Percentiles rank a stretch among this genome's conserved stretches.
These are phyloP conservation scores for Stagonosporopsis rhizophila DNA, from an alignment of 2,329 filamentous ascomycete species.

Conservation along the genomic window DNA sequence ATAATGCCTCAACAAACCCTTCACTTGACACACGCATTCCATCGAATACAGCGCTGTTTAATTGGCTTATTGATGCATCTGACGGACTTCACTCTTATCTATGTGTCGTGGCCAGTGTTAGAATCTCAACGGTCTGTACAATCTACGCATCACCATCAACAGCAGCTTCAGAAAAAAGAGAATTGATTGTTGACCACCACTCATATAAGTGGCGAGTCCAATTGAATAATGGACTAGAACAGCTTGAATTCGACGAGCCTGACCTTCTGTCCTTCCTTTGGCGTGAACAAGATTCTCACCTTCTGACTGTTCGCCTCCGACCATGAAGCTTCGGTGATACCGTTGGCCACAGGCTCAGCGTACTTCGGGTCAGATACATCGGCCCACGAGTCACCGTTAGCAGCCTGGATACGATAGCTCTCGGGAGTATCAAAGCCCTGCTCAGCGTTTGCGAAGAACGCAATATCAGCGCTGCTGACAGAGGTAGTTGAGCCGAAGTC, in stretches of 20 bases:
- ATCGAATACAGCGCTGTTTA: no score
- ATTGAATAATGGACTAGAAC: no score
- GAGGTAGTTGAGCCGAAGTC: conserved; percentile 44
- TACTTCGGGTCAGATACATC: conserved; percentile 36
- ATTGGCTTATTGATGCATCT: no score
- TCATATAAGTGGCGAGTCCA: no score
- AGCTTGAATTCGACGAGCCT: conserved; percentile 52
- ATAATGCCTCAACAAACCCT: no score
- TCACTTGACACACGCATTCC: no score
- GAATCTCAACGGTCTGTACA: no score
- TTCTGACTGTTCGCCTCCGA: conserved; percentile 29
- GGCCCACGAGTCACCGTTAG: conserved; percentile 34
- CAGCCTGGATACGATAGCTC: conserved; percentile 41
- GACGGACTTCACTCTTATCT: no score
- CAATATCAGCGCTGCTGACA: conserved; percentile 46
- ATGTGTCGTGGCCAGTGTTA: no score
- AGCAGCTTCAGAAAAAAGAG: no score
- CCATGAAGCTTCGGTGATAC: conserved; percentile 48
- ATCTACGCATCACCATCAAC: no score
- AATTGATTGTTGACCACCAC: no score
- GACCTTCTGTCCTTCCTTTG: conserved; percentile 40
- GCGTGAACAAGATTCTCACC: conserved; percentile 45
- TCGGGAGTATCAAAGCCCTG: conserved; percentile 41
- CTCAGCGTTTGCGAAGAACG: conserved; percentile 43
- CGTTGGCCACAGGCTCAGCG: conserved; percentile 43